phyloP scores from a whole-genome alignment of 495 filamentous ascomycete species.

The Penicillium silybi region DNA sequence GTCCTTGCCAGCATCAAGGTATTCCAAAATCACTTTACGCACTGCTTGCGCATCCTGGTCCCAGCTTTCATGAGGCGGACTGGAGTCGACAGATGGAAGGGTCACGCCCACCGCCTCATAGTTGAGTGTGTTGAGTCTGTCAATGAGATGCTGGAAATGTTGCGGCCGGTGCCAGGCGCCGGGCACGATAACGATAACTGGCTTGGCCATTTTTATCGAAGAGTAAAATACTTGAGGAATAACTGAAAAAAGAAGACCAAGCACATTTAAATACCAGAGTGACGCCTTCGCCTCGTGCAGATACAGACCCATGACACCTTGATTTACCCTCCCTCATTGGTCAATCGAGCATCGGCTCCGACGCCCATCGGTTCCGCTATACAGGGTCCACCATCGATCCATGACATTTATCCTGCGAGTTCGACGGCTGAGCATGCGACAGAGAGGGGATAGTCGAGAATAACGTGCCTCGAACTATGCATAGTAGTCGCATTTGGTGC shows the following conservation, averaged over 20 bases:
- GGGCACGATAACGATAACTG: slow-evolving; percentile 36
- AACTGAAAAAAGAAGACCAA: background rate
- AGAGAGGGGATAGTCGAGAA: background rate
- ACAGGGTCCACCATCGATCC: background rate
- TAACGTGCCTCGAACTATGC: background rate
- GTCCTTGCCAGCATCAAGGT: slow-evolving; percentile 26
- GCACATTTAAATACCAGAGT: background rate
- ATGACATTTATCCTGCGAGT: background rate
- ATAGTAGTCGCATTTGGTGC: background rate
- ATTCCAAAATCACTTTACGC: slow-evolving; percentile 21
- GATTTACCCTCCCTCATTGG: background rate
- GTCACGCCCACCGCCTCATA: slow-evolving; percentile 28
- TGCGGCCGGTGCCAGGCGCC: slow-evolving; percentile 41
- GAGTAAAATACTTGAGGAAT: background rate
- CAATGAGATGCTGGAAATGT: slow-evolving; percentile 33
- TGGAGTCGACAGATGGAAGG: slow-evolving; percentile 26
- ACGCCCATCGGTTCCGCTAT: background rate
- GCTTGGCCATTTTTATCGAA: slow-evolving; percentile 25
- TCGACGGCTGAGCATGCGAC: background rate
- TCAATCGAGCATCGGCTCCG: background rate
- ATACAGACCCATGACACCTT: too few species aligned
- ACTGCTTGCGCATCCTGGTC: slow-evolving; percentile 24
- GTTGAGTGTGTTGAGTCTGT: slow-evolving; percentile 22
- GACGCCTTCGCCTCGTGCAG: too few species aligned
- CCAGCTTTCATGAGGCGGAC: slow-evolving; percentile 25